Conservation (phyloP, 179 eudicot genomes). For the Patellifolia procumbens region DNA sequence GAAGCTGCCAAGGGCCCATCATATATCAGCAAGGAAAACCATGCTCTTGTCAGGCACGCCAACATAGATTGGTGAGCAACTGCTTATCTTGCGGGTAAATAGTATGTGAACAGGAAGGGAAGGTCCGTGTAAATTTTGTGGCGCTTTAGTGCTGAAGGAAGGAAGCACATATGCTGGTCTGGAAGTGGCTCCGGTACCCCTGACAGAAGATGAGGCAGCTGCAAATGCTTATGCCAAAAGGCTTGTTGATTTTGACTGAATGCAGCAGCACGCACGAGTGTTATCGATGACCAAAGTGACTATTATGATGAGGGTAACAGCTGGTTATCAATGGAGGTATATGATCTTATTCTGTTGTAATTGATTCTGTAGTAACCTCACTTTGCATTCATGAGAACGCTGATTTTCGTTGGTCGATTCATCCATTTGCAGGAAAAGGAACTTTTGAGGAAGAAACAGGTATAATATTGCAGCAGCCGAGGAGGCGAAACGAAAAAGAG, state of each 20-base stretch:
- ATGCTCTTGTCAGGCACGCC: slow-evolving; percentile 94
- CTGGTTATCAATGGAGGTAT: slow-evolving; percentile 94
- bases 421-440: slow-evolving; percentile 72
- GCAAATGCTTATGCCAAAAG: slow-evolving; percentile 98
- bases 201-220: slow-evolving; percentile 79
- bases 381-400: neutral
- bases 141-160: slow-evolving; percentile 88
- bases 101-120: slow-evolving; percentile 99
- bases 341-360: neutral
- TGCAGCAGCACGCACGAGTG: slow-evolving; percentile 97
- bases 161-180: slow-evolving; percentile 97
- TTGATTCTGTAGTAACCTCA: neutral
- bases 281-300: slow-evolving; percentile 98
- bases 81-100: slow-evolving; percentile 99
- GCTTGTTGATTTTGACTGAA: slow-evolving; percentile 96
- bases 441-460: slow-evolving; percentile 76
- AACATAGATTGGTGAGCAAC: slow-evolving; percentile 82
- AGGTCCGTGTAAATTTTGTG: slow-evolving; percentile 95
- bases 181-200: slow-evolving; percentile 49
- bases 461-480: slow-evolving; percentile 86
- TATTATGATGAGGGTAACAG: slow-evolving; percentile 90
- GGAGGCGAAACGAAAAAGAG: slow-evolving; percentile 72
- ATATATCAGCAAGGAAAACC: slow-evolving; percentile 95
- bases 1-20: slow-evolving; percentile 97
- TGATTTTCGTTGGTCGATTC: slow-evolving; percentile 1